Evolutionary conservation across 1,139 yeast genomes (phyloP).

Genomic region (Saccharomyces hybrid): DNA sequence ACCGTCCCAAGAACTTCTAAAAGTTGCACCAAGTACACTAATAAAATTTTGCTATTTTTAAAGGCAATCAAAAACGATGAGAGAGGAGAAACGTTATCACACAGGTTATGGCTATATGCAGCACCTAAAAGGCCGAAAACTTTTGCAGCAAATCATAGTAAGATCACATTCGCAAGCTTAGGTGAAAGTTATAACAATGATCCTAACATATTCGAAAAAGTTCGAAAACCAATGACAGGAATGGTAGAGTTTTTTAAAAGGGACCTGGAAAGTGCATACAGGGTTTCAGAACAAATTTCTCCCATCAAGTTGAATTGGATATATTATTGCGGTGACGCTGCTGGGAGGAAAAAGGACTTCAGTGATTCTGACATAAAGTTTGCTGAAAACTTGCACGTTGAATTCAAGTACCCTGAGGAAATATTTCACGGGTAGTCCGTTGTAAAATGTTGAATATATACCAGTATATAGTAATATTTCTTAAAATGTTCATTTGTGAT

Average conservation of each 20-base stretch:
- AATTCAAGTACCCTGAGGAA: conserved; percentile 66
- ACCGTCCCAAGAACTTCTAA: conserved; percentile 40
- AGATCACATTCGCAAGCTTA: conserved; percentile 7
- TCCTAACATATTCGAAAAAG: conserved; percentile 26
- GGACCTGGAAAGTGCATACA: conserved; percentile 24
- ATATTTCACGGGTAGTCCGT: conserved; percentile 18
- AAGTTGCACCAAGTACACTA: conserved; percentile 42
- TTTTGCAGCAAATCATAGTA: conserved; percentile 6
- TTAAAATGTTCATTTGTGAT: neutral
- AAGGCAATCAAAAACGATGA: conserved; percentile 13
- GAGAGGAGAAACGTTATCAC: conserved; percentile 18
- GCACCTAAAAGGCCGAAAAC: conserved; percentile 44
- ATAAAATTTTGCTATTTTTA: conserved; percentile 38
- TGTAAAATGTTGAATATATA: neutral
- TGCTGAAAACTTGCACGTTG: conserved; percentile 49
- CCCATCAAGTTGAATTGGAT: conserved; percentile 38
- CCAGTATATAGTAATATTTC: neutral
- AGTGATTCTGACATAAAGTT: conserved; percentile 69
- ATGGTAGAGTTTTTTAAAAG: conserved; percentile 50
- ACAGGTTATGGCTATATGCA: conserved; percentile 51
- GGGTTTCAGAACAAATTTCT: neutral
- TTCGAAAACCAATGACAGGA: conserved; percentile 71
- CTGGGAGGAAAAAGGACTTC: conserved; percentile 70
- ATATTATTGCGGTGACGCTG: conserved; percentile 92
- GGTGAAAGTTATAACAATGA: conserved; percentile 14